Evolutionary conservation across 345 rosid genomes (phyloP), one percentile per base, ranked within the genome.

Genomic region (Bruguiera parviflora): DNA sequence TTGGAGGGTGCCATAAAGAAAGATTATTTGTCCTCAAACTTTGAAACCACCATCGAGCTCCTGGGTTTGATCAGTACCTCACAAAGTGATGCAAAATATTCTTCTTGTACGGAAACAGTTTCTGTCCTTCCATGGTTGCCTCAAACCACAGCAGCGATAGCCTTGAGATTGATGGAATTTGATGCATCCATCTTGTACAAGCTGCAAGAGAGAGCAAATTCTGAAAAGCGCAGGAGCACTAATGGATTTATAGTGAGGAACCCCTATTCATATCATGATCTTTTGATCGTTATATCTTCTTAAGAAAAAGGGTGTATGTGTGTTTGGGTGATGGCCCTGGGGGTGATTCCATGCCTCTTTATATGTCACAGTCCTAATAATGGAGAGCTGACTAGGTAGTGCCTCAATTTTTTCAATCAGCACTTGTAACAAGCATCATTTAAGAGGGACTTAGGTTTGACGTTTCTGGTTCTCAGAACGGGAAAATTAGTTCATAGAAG

Each of bases 51-150:
- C 52, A 65, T 67, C 39, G 98, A 92, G 60, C 80, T 92, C 53
- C 70, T 88, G 77, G 71, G 79, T 47, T 75, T 76, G 43, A 39
- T 15, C 19, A 13, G 77, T 22, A 66, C 64, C 47, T 77, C 16
- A 33, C 28, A 58, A 5, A 64, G 68, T 67, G 63, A 67, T 68
- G 55, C 55, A 61, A 58, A 58, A 49, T 57, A 72, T 81, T 51
- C 63, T 66, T 39, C 68, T 53, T 60, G 35, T 71, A 59, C 52
- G 20, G 81, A 78, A 64, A 65, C 59, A 19, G 75, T 80, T 64
- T 59, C 72, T 35, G 53, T 86, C 39, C 89, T 90, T 58, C 96
- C 98, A 10, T 92, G 96, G 95, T 63, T 90, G 66, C 98, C 96
- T 0, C 82, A 77, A 62, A 90, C 98, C 43, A 78, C 87, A 0